phyloP scores from a whole-genome alignment of 2,329 filamentous ascomycete genomes.

The Stachybotrys chlorohalonatus region DNA sequence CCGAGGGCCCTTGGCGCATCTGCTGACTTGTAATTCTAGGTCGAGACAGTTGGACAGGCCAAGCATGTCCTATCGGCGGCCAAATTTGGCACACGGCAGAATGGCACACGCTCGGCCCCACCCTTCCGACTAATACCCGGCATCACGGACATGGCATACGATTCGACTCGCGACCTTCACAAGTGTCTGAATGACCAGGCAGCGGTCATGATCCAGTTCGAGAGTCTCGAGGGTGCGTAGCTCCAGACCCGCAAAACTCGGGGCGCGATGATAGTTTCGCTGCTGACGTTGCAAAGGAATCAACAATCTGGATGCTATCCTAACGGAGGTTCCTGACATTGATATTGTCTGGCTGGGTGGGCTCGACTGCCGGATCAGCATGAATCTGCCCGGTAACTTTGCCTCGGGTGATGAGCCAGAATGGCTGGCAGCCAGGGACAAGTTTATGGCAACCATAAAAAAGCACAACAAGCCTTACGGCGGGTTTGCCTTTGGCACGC shows the following conservation, averaged over 20 bases:
- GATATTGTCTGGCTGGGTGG: slow-evolving; percentile 37
- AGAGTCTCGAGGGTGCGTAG: slow-evolving; percentile 21
- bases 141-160: slow-evolving; percentile 26
- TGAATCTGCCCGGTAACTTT: slow-evolving; percentile 27
- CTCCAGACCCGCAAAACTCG: not conserved
- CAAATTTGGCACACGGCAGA: slow-evolving; percentile 31
- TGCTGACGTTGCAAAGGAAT: slow-evolving; percentile 17
- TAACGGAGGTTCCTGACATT: slow-evolving; percentile 34
- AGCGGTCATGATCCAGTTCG: slow-evolving; percentile 39
- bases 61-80: slow-evolving; percentile 30
- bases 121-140: slow-evolving; percentile 31
- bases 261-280: not conserved
- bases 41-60: slow-evolving; percentile 37
- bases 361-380: slow-evolving; percentile 33
- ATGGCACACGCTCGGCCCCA: slow-evolving; percentile 34
- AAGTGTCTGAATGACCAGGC: slow-evolving; percentile 35
- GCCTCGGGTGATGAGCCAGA: slow-evolving; percentile 28
- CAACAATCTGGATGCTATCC: slow-evolving; percentile 38
- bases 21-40: slow-evolving; percentile 5
- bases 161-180: slow-evolving; percentile 23
- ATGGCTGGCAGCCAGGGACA: slow-evolving; percentile 27
- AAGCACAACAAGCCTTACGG: slow-evolving; percentile 36
- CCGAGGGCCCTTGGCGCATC: not conserved
- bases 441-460: slow-evolving; percentile 27
- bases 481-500: slow-evolving; percentile 19